phyloP scores from a whole-genome alignment of 192 early-diverging fungal species.

The Backusella macrospora region DNA sequence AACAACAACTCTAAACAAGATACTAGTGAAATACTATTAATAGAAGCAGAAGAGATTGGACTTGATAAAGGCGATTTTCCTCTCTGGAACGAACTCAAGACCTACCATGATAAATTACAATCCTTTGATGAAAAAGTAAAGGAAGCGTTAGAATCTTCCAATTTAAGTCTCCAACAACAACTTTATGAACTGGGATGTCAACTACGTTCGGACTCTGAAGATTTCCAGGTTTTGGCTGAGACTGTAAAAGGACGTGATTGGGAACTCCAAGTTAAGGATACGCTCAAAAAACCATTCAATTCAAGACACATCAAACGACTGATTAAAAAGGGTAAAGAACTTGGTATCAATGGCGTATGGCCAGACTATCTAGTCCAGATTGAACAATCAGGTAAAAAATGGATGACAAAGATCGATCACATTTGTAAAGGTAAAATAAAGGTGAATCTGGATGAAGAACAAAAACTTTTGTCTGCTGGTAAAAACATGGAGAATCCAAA shows the following conservation, averaged over 20 bases:
- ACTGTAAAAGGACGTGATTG: background rate
- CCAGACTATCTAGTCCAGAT: background rate
- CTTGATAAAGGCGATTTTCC: background rate
- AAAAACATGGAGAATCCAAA: background rate
- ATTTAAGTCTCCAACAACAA: background rate
- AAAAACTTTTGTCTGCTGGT: background rate
- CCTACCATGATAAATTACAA: conserved; percentile 36
- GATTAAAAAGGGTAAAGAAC: background rate
- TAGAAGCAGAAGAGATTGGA: background rate
- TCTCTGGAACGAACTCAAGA: background rate
- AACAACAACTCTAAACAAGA: background rate
- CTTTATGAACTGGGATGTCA: background rate
- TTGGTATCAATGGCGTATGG: background rate
- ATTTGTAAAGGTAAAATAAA: conserved; percentile 20
- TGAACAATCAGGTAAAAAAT: conserved; percentile 3
- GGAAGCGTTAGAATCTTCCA: background rate
- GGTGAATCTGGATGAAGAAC: background rate
- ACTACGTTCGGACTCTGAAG: background rate
- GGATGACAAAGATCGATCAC: background rate
- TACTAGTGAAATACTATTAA: background rate
- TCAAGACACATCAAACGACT: background rate
- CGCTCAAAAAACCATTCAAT: background rate
- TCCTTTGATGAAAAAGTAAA: conserved; percentile 35
- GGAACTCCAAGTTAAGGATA: background rate
- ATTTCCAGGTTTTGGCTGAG: background rate